phyloP scores from a whole-genome alignment of 805 yeast species.

The Candida vartiovaarae region DNA sequence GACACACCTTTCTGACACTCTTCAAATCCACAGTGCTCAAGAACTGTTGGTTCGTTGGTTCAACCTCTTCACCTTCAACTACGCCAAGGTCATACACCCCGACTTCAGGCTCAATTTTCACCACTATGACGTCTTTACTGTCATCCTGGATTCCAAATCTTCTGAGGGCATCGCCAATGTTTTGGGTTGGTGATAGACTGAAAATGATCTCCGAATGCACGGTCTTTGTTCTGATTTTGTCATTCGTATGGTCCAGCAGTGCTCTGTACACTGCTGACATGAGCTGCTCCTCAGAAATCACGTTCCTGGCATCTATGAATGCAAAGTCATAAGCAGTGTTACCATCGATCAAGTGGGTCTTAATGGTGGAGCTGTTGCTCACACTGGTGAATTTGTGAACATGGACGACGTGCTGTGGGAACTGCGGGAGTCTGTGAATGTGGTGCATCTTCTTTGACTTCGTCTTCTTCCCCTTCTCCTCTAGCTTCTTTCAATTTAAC shows the following conservation, averaged over 20 bases:
- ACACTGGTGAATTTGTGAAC: constrained; percentile 43
- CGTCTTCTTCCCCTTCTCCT: too few species aligned
- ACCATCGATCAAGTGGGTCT: constrained; percentile 36
- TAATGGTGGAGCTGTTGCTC: constrained; percentile 36
- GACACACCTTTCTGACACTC: constrained; percentile 24
- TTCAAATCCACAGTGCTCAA: constrained; percentile 27
- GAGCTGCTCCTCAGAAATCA: constrained; percentile 58
- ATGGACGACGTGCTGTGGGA: constrained; percentile 29
- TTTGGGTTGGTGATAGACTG: constrained; percentile 62
- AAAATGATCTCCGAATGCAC: constrained; percentile 68
- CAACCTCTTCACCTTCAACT: constrained; percentile 29
- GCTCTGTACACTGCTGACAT: constrained; percentile 55
- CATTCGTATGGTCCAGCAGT: constrained; percentile 41
- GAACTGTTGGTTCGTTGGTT: constrained; percentile 28
- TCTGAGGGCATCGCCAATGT: constrained; percentile 63
- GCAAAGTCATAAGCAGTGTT: constrained; percentile 51
- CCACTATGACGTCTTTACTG: constrained; percentile 38
- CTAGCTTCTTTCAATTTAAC: too few species aligned
- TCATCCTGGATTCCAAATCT: constrained; percentile 60
- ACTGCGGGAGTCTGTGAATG: constrained; percentile 35
- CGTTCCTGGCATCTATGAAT: constrained; percentile 51
- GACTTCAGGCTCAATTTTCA: constrained; percentile 35
- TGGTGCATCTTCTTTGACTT: neutral
- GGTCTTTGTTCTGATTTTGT: constrained; percentile 51
- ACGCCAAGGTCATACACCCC: constrained; percentile 17